These are phyloP conservation scores for Aspergillus ruber DNA, from an alignment of 2,329 filamentous ascomycete species.

Conservation along the genomic window DNA sequence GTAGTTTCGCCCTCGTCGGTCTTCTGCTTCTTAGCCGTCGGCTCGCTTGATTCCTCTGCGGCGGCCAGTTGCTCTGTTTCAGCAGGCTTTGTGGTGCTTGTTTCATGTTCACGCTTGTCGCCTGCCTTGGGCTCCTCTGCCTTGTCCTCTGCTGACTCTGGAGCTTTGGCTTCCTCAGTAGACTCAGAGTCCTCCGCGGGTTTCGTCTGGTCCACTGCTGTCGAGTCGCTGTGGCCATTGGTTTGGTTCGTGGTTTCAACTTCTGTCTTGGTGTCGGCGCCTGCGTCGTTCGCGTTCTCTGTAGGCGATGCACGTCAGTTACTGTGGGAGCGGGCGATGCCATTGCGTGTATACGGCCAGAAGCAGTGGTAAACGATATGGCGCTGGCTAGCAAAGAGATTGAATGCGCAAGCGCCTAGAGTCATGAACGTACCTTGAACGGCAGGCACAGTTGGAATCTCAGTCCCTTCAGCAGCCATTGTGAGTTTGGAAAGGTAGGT, in stretches of 20 bases:
- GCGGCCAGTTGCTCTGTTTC: constrained; percentile 6
- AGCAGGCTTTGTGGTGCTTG: not conserved
- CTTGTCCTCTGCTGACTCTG: constrained; percentile 9
- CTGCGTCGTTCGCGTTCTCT: constrained; percentile 9
- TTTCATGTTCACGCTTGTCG: constrained; percentile 20
- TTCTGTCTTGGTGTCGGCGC: constrained; percentile 2
- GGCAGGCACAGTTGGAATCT: constrained; percentile 7
- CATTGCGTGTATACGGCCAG: not conserved
- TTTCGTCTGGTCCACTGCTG: constrained; percentile 2
- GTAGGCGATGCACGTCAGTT: not conserved
- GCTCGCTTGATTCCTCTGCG: constrained; percentile 13
- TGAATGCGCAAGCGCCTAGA: not conserved
- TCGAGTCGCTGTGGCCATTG: constrained; percentile 4
- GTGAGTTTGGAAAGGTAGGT: constrained; percentile 14
- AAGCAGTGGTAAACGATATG: not conserved
- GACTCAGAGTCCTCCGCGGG: constrained; percentile 6
- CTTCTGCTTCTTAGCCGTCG: constrained; percentile 32
- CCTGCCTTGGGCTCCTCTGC: constrained; percentile 9
- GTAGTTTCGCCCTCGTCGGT: constrained; percentile 9
- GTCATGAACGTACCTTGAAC: constrained; percentile 19
- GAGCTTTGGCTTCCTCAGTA: constrained; percentile 6
- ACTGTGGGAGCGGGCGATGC: too few relatives aligned
- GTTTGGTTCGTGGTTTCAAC: constrained; percentile 1
- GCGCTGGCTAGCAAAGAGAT: too few relatives aligned
- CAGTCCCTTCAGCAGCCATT: constrained; percentile 21